Conservation (phyloP, 768 basidiomycete genomes). For the Lactifluus rugatus region DNA sequence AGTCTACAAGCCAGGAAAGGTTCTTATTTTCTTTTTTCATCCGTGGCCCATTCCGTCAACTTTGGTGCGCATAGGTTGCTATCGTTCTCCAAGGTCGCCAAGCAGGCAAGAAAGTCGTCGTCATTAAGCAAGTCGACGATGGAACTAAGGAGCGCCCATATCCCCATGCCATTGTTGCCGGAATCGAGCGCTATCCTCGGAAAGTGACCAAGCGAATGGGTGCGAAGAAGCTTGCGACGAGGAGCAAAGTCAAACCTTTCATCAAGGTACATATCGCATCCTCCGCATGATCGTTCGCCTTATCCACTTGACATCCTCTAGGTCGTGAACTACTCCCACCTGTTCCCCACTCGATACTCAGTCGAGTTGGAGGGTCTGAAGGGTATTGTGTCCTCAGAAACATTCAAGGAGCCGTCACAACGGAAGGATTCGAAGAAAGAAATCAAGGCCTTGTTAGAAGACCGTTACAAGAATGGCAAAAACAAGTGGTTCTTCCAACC, state of each 20-base stretch:
- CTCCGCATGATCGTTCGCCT: not conserved
- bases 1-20: slow-evolving; percentile 97
- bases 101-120: slow-evolving; percentile 98
- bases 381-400: slow-evolving; percentile 72
- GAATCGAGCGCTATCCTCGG: slow-evolving; percentile 94
- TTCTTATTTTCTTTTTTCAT: slow-evolving; percentile 25
- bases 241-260: slow-evolving; percentile 99
- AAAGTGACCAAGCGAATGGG: slow-evolving; percentile 98
- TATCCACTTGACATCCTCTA: slow-evolving; percentile 24
- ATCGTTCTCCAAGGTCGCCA: slow-evolving; percentile 98
- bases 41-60: not conserved
- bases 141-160: slow-evolving; percentile 94
- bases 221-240: slow-evolving; percentile 81
- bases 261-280: slow-evolving; percentile 67
- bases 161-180: slow-evolving; percentile 97
- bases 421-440: slow-evolving; percentile 92
- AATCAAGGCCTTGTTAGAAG: slow-evolving; percentile 94
- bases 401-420: slow-evolving; percentile 96
- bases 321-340: slow-evolving; percentile 96
- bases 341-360: slow-evolving; percentile 98
- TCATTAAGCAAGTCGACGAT: slow-evolving; percentile 96
- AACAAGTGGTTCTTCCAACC: slow-evolving; percentile 97
- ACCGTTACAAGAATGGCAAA: slow-evolving; percentile 87
- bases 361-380: slow-evolving; percentile 94
- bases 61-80: slow-evolving; percentile 50